A percentile compares a stretch with the other conserved stretches of the same genome.
Conservation (phyloP, 2,329 filamentous ascomycete species). For the Cercospora berteroae region DNA sequence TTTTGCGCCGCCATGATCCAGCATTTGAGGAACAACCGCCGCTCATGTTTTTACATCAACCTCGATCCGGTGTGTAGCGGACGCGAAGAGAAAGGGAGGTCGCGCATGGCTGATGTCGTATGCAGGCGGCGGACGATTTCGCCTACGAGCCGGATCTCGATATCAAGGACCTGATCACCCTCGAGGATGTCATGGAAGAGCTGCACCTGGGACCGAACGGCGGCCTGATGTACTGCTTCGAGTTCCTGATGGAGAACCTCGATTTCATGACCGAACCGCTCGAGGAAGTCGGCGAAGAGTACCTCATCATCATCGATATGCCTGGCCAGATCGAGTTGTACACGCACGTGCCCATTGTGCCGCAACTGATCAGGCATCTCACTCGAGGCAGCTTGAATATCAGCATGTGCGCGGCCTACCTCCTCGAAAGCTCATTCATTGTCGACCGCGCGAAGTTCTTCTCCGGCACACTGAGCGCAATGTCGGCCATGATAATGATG, state of each 20-base stretch:
- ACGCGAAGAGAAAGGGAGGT: not conserved
- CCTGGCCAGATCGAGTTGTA: constrained; percentile 98
- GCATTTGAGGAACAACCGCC: constrained; percentile 82
- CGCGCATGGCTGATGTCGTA: constrained; percentile 8
- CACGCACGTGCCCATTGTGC: constrained; percentile 91
- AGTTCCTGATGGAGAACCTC: constrained; percentile 90
- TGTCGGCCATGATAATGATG: constrained; percentile 99
- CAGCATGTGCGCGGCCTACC: constrained; percentile 86
- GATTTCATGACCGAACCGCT: constrained; percentile 86
- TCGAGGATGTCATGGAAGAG: constrained; percentile 96
- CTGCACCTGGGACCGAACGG: constrained; percentile 87
- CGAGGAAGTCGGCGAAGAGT: constrained; percentile 85
- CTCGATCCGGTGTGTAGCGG: constrained; percentile 58
- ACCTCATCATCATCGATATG: constrained; percentile 97
- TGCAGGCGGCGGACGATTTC: constrained; percentile 85
- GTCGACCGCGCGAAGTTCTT: constrained; percentile 97
- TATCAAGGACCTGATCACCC: constrained; percentile 89
- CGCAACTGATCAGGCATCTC: constrained; percentile 76
- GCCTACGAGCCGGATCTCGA: constrained; percentile 89
- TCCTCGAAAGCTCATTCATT: constrained; percentile 93
- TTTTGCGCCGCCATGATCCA: constrained; percentile 94
- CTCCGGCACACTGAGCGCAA: constrained; percentile 88
- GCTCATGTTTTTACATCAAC: constrained; percentile 97
- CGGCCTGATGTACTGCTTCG: constrained; percentile 92
- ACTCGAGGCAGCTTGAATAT: constrained; percentile 82